Base-by-base conservation (phyloP, 1,284 basidiomycete genomes). In the Mycena sp. region DNA sequence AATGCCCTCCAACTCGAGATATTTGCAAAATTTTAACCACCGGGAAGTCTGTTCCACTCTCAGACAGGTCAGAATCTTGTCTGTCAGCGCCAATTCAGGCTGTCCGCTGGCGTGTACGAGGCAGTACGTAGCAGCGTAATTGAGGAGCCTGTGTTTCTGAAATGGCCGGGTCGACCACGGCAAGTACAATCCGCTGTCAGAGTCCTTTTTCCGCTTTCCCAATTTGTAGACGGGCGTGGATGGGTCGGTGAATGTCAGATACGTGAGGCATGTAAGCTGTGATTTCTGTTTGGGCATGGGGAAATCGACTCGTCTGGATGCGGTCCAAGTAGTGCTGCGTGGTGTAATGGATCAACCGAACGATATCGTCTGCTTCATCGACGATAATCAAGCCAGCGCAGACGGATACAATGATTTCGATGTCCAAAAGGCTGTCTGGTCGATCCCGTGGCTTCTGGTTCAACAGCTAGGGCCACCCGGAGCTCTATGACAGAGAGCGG, bases 271-370 rank as follows among this genome's bases (percentile, higher is more conserved):
- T 5, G 38, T 54, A n/a, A 12, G 7, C n/a, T 21, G 51, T 49
- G 46, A 49, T 49, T 1, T 49, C 46, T 17, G n/a, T 21, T 9
- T 49, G 28, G 2, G 46, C 46, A 19, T 32, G 16, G 17, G 35
- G 53, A 25, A 62, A 62, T 49, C 32, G 32, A 35, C 9, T 35
- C 9, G 32, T 35, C 32, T 46, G 40, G 41, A 17, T 26, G 35
- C 43, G 17, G 25, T 54, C 58, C 25, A 62, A 55, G 25, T 61
- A 64, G 9, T 64, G 35, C 28, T 64, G 63, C 5, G 63, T 35
- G 5, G 63, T 61, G 41, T 64, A 64, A 40, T 64, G 63, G 40
- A 58, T 43, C 7, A 65, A 43, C 23, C 53, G 52, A 28, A 65
- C 58, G 25, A 53, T 21, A 21, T 32, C 14, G 6, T 19, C 11